Conservation (phyloP, 148 eudicot species). For the Pharnaceum exiguum region DNA sequence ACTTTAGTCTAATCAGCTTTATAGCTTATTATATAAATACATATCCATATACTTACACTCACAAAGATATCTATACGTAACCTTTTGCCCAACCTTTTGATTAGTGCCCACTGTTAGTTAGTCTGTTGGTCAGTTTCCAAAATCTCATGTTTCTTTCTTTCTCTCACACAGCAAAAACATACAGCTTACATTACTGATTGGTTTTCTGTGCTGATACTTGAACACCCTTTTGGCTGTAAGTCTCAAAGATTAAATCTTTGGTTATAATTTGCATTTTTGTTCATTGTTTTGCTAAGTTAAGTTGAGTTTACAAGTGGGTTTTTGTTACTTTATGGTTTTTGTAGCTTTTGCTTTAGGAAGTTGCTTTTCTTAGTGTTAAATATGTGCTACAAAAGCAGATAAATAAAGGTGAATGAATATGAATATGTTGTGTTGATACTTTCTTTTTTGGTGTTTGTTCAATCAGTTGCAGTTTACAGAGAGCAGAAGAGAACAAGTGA, state of each 20-base stretch:
- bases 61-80: no score
- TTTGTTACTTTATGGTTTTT: slow-evolving; percentile 10
- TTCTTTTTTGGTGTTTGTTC: neutral
- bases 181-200: no score
- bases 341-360: slow-evolving; percentile 11
- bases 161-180: no score
- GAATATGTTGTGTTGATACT: slow-evolving; percentile 1
- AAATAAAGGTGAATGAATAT: neutral
- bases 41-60: no score
- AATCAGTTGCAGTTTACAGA: slow-evolving; percentile 14
- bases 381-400: neutral
- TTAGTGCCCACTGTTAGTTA: slow-evolving; percentile 1
- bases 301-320: slow-evolving; percentile 2
- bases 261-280: neutral
- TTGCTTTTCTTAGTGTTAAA: slow-evolving; percentile 25
- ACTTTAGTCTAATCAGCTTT: neutral
- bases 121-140: slow-evolving; percentile 4
- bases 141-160: neutral
- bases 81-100: slow-evolving; percentile 5
- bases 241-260: slow-evolving; percentile 9
- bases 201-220: neutral
- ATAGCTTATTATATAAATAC: neutral
- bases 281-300: neutral
- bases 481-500: slow-evolving; percentile 5
- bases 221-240: neutral